Percentiles rank a stretch among this genome's conserved stretches.
Conservation (phyloP, 139 green algal genomes). For the Picochlorum sp. region DNA sequence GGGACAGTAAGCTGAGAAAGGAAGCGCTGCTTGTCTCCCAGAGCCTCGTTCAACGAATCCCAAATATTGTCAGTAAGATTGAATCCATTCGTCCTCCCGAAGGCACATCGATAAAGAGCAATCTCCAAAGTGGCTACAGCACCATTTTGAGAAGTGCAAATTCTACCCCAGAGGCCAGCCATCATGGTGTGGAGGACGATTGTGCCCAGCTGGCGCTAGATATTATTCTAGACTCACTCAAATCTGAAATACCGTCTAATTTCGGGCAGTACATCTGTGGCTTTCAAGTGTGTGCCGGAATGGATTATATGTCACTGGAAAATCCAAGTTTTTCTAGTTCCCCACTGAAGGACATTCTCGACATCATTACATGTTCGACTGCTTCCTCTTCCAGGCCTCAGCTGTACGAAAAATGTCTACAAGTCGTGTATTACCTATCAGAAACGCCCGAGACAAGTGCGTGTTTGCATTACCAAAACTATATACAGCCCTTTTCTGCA, state of each 20-base stretch:
- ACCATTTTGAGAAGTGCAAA: neutral
- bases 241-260: constrained; percentile 30
- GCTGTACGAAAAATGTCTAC: constrained; percentile 49
- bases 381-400: constrained; percentile 18
- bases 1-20: neutral
- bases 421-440: constrained; percentile 48
- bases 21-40: constrained; percentile 1
- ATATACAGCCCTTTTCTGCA: neutral
- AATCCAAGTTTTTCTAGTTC: constrained; percentile 21
- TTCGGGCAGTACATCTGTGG: constrained; percentile 70
- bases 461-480: neutral
- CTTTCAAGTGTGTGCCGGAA: constrained; percentile 50
- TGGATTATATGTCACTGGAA: neutral
- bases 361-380: constrained; percentile 7
- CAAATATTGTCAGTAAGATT: constrained; percentile 1
- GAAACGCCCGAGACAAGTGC: constrained; percentile 16
- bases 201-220: constrained; percentile 20
- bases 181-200: constrained; percentile 4
- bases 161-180: neutral
- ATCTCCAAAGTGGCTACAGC: neutral
- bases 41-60: neutral
- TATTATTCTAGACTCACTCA: constrained; percentile 31
- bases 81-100: neutral
- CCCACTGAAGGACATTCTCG: constrained; percentile 46
- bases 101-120: neutral